These are phyloP conservation scores for Globisporangium barbulae DNA, from an alignment of 352 stramenopile species.

Conservation along the genomic window DNA sequence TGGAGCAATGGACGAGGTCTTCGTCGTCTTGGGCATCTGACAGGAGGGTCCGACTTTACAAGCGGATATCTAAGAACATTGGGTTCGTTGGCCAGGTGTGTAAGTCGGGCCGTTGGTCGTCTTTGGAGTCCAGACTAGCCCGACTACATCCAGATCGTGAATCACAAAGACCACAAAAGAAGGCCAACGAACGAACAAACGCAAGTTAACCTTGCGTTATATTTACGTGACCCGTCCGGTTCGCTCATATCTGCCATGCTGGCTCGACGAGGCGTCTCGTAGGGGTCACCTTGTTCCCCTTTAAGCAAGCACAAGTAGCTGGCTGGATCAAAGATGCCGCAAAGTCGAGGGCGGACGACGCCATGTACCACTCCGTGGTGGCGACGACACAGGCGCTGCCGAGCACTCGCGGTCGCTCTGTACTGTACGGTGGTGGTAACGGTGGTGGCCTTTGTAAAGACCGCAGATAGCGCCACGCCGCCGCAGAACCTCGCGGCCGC, in stretches of 20 bases:
- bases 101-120: background rate
- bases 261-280: background rate
- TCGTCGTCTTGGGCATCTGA: too few species aligned
- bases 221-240: background rate
- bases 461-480: background rate
- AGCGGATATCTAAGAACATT: background rate
- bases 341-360: background rate
- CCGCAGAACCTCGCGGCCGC: slow-evolving; percentile 27
- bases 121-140: too few species aligned
- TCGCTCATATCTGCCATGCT: background rate
- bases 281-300: background rate
- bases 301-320: background rate
- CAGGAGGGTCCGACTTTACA: too few species aligned
- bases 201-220: background rate
- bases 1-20: background rate
- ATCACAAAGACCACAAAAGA: too few species aligned
- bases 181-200: too few species aligned
- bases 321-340: background rate
- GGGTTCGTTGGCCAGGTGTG: background rate
- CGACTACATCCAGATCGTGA: too few species aligned
- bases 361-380: background rate
- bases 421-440: background rate
- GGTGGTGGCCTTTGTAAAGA: background rate
- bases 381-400: background rate
- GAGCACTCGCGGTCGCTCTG: background rate